Evolutionary conservation across 345 rosid genomes (phyloP).

Genomic region (Euphorbia lathyris): DNA sequence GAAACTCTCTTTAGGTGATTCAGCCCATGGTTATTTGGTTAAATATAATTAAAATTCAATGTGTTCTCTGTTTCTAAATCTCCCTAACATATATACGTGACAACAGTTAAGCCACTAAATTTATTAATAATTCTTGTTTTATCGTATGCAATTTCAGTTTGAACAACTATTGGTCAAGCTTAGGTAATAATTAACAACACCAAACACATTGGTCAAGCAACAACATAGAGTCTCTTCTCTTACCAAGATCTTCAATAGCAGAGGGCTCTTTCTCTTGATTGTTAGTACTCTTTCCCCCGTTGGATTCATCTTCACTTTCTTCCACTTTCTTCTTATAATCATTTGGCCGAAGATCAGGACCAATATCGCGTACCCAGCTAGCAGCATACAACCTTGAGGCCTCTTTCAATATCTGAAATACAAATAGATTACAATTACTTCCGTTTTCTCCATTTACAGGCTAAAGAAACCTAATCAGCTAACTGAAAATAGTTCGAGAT

Average conservation of each 20-base stretch:
- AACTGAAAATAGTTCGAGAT: neutral
- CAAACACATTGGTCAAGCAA: constrained; percentile 4
- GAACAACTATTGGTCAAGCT: neutral
- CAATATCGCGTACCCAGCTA: constrained; percentile 93
- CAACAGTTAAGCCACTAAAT: neutral
- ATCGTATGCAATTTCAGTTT: neutral
- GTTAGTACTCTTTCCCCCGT: constrained; percentile 12
- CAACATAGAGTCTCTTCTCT: constrained; percentile 4
- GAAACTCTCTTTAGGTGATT: neutral
- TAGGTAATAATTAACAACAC: neutral
- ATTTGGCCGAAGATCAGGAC: constrained; percentile 88
- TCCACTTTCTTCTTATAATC: constrained; percentile 63
- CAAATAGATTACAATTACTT: constrained; percentile 5
- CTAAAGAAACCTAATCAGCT: neutral
- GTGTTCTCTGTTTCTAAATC: neutral
- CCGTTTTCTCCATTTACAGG: neutral
- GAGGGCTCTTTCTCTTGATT: constrained; percentile 60
- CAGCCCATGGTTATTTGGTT: neutral
- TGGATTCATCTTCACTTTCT: constrained; percentile 35
- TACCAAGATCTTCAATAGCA: constrained; percentile 84
- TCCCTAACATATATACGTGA: neutral
- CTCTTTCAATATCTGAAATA: constrained; percentile 65
- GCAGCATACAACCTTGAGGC: constrained; percentile 90
- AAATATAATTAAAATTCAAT: neutral
- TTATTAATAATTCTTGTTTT: neutral